Evolutionary conservation across 768 basidiomycete species (phyloP).

Genomic region (Gelatoporia subvermispora): DNA sequence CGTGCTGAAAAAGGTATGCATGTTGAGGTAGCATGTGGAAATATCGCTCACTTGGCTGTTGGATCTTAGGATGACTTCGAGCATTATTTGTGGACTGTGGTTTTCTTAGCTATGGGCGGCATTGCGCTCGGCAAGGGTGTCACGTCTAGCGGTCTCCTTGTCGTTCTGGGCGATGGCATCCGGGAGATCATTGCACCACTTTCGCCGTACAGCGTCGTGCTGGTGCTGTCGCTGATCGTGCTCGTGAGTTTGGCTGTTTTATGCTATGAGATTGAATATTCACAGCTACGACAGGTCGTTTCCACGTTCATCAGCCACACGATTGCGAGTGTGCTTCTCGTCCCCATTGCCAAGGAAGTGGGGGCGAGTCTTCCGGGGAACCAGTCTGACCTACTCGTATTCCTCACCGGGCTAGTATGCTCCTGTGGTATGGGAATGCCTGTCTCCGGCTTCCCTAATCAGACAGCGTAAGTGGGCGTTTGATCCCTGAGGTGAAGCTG

Average conservation of each 20-base stretch:
- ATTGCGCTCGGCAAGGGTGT: slow-evolving; percentile 96
- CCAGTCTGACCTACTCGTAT: slow-evolving; percentile 81
- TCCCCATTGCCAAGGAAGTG: slow-evolving; percentile 91
- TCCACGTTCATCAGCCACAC: slow-evolving; percentile 98
- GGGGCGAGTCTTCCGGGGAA: slow-evolving; percentile 68
- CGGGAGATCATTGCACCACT: slow-evolving; percentile 55
- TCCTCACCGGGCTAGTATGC: slow-evolving; percentile 89
- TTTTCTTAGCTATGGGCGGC: slow-evolving; percentile 97
- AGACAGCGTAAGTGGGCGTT: slow-evolving; percentile 75
- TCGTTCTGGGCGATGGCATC: slow-evolving; percentile 66
- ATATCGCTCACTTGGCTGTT: neutral
- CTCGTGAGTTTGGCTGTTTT: slow-evolving; percentile 18
- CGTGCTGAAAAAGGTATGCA: slow-evolving; percentile 81
- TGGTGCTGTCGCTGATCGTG: slow-evolving; percentile 40
- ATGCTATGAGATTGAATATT: neutral
- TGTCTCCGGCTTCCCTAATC: slow-evolving; percentile 98
- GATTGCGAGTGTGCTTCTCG: slow-evolving; percentile 93
- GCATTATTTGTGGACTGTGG: slow-evolving; percentile 90
- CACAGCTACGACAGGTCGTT: slow-evolving; percentile 46
- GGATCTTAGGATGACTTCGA: slow-evolving; percentile 82
- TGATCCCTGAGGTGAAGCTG: neutral
- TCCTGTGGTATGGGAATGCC: slow-evolving; percentile 98
- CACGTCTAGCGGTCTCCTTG: slow-evolving; percentile 79
- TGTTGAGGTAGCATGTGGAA: neutral
- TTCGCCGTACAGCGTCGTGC: slow-evolving; percentile 64